Conservation (phyloP, 177 flowering plant species). For the Vitis hybrid region DNA sequence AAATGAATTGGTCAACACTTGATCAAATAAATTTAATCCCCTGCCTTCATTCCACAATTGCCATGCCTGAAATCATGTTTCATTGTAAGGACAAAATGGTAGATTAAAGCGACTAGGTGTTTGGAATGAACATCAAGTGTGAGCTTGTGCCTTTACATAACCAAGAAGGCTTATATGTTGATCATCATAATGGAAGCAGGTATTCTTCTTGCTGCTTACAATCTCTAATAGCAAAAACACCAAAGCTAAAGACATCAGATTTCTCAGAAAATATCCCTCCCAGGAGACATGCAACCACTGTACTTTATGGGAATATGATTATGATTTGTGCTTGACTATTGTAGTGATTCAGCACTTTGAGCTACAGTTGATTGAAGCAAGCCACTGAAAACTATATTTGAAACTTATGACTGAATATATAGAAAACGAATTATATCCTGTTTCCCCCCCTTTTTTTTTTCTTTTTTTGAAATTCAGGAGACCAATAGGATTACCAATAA, state of each 20-base stretch:
- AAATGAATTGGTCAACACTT: neutral
- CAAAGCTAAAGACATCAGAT: too few relatives aligned
- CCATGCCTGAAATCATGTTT: conserved; percentile 16
- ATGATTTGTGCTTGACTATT: too few relatives aligned
- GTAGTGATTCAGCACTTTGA: too few relatives aligned
- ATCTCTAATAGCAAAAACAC: too few relatives aligned
- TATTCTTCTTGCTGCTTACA: conserved; percentile 21
- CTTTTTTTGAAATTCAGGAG: too few relatives aligned
- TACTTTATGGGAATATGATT: neutral
- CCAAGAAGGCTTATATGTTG: conserved; percentile 17
- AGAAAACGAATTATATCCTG: too few relatives aligned
- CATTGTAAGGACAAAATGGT: too few relatives aligned
- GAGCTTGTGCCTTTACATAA: conserved; percentile 17
- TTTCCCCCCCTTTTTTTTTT: too few relatives aligned
- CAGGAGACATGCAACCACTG: conserved; percentile 37
- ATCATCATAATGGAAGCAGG: conserved; percentile 13
- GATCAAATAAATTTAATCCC: conserved; percentile 11
- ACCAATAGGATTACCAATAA: too few relatives aligned
- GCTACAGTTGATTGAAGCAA: too few relatives aligned
- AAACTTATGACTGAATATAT: too few relatives aligned
- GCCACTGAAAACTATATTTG: too few relatives aligned
- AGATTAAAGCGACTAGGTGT: neutral
- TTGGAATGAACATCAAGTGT: neutral
- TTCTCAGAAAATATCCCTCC: conserved; percentile 23
- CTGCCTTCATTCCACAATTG: conserved; percentile 11